Percentiles rank a stretch among this genome's conserved stretches.
Conservation (phyloP, 2,329 filamentous ascomycete species). For the Sporothrix pseudoabietina region DNA sequence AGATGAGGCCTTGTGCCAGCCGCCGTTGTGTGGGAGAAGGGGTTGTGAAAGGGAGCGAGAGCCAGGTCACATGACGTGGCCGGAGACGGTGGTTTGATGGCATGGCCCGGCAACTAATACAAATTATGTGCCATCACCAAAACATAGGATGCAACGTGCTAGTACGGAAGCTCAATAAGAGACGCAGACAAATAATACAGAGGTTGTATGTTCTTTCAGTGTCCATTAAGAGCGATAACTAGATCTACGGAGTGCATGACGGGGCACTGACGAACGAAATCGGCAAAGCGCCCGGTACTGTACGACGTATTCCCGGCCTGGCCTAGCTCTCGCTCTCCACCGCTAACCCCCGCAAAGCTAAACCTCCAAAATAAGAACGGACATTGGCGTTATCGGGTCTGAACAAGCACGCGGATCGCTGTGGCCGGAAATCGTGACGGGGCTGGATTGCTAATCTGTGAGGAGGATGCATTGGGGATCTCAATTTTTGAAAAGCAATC, state of each 20-base stretch:
- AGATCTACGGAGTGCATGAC: too few relatives aligned
- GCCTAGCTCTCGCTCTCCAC: not conserved
- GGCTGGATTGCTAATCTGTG: not conserved
- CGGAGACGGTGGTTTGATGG: too few relatives aligned
- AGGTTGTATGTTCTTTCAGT: too few relatives aligned
- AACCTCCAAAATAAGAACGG: not conserved
- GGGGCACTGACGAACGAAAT: not conserved
- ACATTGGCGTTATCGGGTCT: not conserved
- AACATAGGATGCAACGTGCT: too few relatives aligned
- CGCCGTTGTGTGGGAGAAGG: too few relatives aligned
- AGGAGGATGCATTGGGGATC: not conserved
- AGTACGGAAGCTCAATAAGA: conserved; percentile 9
- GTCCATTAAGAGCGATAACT: too few relatives aligned
- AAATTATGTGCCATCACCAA: too few relatives aligned
- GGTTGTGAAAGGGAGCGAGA: too few relatives aligned
- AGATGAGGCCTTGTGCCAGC: too few relatives aligned
- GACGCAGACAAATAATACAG: not conserved
- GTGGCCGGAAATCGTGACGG: not conserved
- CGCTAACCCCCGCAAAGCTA: conserved; percentile 8
- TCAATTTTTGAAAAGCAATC: not conserved
- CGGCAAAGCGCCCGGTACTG: not conserved
- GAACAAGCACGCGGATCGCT: not conserved
- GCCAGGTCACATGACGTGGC: too few relatives aligned
- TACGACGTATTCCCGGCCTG: not conserved
- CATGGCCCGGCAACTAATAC: too few relatives aligned